Conservation (phyloP, 805 yeast species). For the Suhomyces emberorum region DNA sequence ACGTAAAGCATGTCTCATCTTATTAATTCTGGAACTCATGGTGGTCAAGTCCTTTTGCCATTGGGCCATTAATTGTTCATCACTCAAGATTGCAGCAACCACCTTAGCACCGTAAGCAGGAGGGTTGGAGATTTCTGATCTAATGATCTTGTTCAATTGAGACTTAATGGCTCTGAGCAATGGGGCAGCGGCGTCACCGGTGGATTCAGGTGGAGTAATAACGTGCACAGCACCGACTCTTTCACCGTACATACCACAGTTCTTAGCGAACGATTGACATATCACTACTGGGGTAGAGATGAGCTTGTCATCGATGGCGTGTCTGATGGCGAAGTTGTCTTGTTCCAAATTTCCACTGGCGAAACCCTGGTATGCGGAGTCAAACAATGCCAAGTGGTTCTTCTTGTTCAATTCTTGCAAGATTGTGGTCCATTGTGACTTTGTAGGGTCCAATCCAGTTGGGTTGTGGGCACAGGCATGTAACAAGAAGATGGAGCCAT, state of each 20-base stretch:
- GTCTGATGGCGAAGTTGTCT: constrained; percentile 81
- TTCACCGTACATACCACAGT: constrained; percentile 96
- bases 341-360: constrained; percentile 82
- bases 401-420: constrained; percentile 56
- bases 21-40: constrained; percentile 80
- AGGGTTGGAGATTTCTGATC: constrained; percentile 89
- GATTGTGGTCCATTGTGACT: constrained; percentile 74
- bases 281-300: constrained; percentile 55
- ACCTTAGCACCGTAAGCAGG: constrained; percentile 95
- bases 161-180: constrained; percentile 61
- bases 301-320: constrained; percentile 45
- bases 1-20: constrained; percentile 73
- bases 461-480: constrained; percentile 99
- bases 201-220: constrained; percentile 43
- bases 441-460: constrained; percentile 91
- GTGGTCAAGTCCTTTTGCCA: constrained; percentile 83
- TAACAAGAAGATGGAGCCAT: constrained; percentile 74
- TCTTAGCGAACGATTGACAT: constrained; percentile 95
- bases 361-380: constrained; percentile 96
- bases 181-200: constrained; percentile 23
- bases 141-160: constrained; percentile 70
- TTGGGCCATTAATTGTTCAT: constrained; percentile 63
- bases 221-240: constrained; percentile 92
- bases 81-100: constrained; percentile 69
- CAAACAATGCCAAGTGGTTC: constrained; percentile 79